A percentile compares a stretch with the other conserved stretches of the same genome.
Evolutionary conservation across 148 eudicot species (phyloP).

Genomic region (Amaranthus hypochondriacus): DNA sequence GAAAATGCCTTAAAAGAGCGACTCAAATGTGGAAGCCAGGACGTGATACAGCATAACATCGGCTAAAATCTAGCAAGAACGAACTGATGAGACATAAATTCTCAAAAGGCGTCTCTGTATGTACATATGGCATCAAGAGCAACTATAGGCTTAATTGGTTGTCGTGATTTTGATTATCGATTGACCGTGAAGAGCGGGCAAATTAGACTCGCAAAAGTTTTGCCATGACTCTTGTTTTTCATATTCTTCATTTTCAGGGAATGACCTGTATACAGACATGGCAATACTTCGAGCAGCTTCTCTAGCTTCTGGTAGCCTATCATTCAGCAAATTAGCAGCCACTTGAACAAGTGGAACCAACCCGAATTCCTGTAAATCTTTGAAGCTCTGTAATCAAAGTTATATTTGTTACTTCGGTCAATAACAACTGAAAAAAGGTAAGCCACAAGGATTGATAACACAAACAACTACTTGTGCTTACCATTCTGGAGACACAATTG

Average conservation of each 20-base stretch:
- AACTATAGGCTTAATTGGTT: slow-evolving; percentile 20
- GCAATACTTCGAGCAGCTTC: slow-evolving; percentile 81
- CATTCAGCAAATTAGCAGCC: slow-evolving; percentile 65
- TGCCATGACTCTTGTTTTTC: slow-evolving; percentile 72
- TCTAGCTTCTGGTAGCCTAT: slow-evolving; percentile 94
- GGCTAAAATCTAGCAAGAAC: too few relatives aligned
- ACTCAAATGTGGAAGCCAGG: slow-evolving; percentile 17
- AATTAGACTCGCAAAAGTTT: slow-evolving; percentile 75
- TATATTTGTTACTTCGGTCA: neutral
- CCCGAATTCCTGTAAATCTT: slow-evolving; percentile 69
- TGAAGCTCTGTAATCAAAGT: slow-evolving; percentile 35
- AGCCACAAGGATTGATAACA: neutral
- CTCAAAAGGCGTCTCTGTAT: slow-evolving; percentile 22
- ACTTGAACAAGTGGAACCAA: slow-evolving; percentile 48
- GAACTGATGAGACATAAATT: slow-evolving; percentile 12
- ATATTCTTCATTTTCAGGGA: slow-evolving; percentile 42
- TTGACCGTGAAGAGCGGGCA: slow-evolving; percentile 69
- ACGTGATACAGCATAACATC: neutral
- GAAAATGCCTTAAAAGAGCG: slow-evolving; percentile 1
- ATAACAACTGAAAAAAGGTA: neutral
- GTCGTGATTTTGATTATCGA: slow-evolving; percentile 56
- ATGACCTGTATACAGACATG: slow-evolving; percentile 37
- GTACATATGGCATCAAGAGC: slow-evolving; percentile 11
- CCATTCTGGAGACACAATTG: slow-evolving; percentile 75
- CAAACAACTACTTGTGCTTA: slow-evolving; percentile 14